Conservation (phyloP, 2,329 filamentous ascomycete genomes). For the Leptographium flavum region DNA sequence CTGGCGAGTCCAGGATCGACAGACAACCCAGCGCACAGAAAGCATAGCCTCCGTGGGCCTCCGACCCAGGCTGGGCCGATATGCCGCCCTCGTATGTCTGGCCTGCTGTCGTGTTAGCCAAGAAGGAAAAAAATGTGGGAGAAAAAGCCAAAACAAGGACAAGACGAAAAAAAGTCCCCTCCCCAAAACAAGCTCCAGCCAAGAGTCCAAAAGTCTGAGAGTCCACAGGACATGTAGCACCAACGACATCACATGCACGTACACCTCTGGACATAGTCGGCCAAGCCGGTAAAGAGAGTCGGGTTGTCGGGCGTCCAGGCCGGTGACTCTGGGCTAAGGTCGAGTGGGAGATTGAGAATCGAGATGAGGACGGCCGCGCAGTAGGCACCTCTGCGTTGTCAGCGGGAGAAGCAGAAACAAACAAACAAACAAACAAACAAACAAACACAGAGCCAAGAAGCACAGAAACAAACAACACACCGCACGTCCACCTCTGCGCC, state of each 20-base stretch:
- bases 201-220: background rate
- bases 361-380: conserved; percentile 78
- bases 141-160: too few species aligned
- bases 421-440: too few species aligned
- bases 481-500: conserved; percentile 88
- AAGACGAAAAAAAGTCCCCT: too few species aligned
- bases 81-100: conserved; percentile 95
- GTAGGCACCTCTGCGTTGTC: conserved; percentile 59
- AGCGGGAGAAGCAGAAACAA: background rate
- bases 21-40: conserved; percentile 89
- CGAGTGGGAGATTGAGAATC: conserved; percentile 65
- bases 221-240: background rate
- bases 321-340: conserved; percentile 59
- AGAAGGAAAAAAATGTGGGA: too few species aligned
- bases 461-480: conserved; percentile 26
- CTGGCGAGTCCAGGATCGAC: conserved; percentile 68
- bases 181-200: background rate
- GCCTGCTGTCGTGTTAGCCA: conserved; percentile 30
- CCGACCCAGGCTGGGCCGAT: conserved; percentile 67
- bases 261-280: conserved; percentile 71
- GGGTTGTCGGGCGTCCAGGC: conserved; percentile 47
- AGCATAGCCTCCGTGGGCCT: conserved; percentile 93
- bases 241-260: conserved; percentile 24
- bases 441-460: background rate
- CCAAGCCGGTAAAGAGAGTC: conserved; percentile 56